A percentile compares a stretch with the other conserved stretches of the same genome.
These are phyloP conservation scores for Phialophora chinensis DNA, from an alignment of 2,329 filamentous ascomycete species.

Conservation along the genomic window DNA sequence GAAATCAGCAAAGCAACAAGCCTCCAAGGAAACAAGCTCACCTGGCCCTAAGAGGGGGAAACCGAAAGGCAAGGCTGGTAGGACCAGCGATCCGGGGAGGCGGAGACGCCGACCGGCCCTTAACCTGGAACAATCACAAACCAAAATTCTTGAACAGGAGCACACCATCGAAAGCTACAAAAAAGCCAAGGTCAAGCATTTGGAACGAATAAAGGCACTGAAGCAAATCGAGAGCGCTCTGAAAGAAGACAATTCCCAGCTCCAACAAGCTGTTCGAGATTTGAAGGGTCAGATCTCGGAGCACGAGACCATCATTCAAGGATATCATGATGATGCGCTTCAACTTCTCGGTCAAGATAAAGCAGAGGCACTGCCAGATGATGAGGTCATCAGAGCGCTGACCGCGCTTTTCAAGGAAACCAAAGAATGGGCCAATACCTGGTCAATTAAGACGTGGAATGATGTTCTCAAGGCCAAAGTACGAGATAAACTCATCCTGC, in stretches of 20 bases:
- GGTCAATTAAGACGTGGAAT: background rate
- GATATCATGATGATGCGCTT: background rate
- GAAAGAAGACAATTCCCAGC: background rate
- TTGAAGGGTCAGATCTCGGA: background rate
- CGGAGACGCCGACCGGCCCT: background rate
- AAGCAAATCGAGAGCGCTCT: background rate
- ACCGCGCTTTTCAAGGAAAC: background rate
- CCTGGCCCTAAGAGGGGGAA: background rate
- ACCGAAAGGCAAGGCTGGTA: background rate
- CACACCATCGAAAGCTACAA: background rate
- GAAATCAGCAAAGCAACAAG: background rate
- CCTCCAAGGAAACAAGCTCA: background rate
- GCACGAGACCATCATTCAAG: background rate
- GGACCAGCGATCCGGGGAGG: background rate
- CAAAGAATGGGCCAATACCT: background rate
- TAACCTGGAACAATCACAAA: background rate
- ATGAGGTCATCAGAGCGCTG: background rate
- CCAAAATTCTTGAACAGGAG: background rate
- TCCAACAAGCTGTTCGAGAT: background rate
- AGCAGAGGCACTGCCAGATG: background rate
- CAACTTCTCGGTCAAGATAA: background rate
- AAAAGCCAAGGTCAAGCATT: background rate
- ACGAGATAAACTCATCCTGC: background rate
- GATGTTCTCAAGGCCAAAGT: background rate
- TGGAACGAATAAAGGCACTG: background rate